Percentiles rank a stretch among this genome's conserved stretches.
Evolutionary conservation across 441 rosid genomes (phyloP).

Genomic region (Francoa sonchifolia): DNA sequence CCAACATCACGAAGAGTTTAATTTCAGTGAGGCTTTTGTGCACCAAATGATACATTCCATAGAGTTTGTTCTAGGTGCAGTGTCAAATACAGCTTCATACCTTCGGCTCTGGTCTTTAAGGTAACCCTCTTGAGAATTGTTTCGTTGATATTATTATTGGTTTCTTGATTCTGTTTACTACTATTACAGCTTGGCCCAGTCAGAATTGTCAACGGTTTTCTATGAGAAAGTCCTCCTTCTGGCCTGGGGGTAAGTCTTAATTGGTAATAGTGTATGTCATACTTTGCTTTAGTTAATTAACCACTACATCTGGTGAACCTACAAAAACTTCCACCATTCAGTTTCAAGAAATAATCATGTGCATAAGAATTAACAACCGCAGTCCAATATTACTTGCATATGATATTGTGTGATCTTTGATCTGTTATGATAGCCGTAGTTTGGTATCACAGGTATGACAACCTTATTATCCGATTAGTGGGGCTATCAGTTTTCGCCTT

Average conservation of each 20-base stretch:
- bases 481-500: constrained; percentile 85
- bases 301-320: too few species aligned
- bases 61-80: constrained; percentile 92
- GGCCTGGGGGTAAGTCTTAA: constrained; percentile 63
- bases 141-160: not conserved
- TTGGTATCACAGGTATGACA: constrained; percentile 75
- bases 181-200: constrained; percentile 74
- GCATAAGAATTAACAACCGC: too few species aligned
- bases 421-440: too few species aligned
- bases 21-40: constrained; percentile 85
- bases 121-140: too few species aligned
- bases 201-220: constrained; percentile 80
- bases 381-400: too few species aligned
- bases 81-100: constrained; percentile 96
- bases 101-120: constrained; percentile 97
- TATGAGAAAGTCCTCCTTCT: constrained; percentile 88
- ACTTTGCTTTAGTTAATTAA: constrained; percentile 5
- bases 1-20: constrained; percentile 73
- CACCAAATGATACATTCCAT: constrained; percentile 92
- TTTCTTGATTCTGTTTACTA: not conserved
- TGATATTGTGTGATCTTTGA: too few species aligned
- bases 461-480: constrained; percentile 53
- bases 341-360: too few species aligned
- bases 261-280: not conserved
- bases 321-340: too few species aligned